These are phyloP conservation scores for Casuarina glauca DNA, from an alignment of 306 rosid genomes.

Conservation along the genomic window DNA sequence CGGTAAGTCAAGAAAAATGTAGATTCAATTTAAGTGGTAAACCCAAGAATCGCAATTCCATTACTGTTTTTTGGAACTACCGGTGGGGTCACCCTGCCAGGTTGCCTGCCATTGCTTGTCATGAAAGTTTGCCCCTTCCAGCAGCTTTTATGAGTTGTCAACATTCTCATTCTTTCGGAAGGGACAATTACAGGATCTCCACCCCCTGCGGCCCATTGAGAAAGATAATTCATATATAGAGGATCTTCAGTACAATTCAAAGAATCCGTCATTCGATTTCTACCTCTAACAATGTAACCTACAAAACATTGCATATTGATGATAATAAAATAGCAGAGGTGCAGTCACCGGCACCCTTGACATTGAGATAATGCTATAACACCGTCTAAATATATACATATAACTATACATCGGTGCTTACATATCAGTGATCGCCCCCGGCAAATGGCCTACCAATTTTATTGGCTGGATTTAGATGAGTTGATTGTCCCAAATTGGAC, in stretches of 20 bases:
- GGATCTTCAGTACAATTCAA: background rate
- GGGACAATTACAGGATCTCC: background rate
- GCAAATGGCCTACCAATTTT: no score
- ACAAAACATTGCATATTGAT: background rate
- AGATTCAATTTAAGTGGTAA: background rate
- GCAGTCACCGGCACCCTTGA: background rate
- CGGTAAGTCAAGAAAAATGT: background rate
- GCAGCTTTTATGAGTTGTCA: conserved; percentile 71
- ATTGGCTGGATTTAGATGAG: background rate
- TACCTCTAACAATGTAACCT: background rate
- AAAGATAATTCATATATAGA: background rate
- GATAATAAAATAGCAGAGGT: background rate
- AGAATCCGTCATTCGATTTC: background rate
- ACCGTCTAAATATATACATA: no score
- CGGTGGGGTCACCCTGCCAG: conserved; percentile 81
- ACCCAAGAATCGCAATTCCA: conserved; percentile 17
- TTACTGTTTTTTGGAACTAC: conserved; percentile 48
- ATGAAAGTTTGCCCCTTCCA: conserved; percentile 89
- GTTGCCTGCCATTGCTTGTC: conserved; percentile 99
- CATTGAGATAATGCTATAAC: background rate
- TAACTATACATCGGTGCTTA: no score
- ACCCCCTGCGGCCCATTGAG: background rate
- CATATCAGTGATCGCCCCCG: no score
- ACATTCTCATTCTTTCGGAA: conserved; percentile 89
- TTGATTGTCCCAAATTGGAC: background rate